Evolutionary conservation across 2,329 filamentous ascomycete species (phyloP).

Genomic region (Penicillium oxalicum): DNA sequence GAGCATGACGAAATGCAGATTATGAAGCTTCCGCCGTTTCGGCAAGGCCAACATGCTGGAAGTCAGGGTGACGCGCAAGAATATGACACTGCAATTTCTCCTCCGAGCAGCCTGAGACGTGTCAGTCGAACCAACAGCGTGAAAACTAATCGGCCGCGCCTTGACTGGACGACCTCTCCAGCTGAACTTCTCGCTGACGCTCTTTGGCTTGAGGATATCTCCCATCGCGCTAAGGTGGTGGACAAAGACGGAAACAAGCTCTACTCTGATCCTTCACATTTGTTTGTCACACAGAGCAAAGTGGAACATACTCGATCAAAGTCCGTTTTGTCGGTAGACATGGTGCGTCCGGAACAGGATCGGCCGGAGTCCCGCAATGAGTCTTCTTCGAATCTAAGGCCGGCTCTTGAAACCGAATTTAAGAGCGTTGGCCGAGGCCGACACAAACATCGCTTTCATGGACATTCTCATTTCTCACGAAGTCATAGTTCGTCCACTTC

Average conservation of each 20-base stretch:
- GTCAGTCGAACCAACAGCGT: slow-evolving; percentile 39
- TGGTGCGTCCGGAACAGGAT: slow-evolving; percentile 9
- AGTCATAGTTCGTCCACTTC: slow-evolving; percentile 48
- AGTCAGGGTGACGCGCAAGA: slow-evolving; percentile 19
- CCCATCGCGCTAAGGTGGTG: slow-evolving; percentile 75
- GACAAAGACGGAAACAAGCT: slow-evolving; percentile 70
- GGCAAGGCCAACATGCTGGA: slow-evolving; percentile 15
- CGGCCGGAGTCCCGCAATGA: slow-evolving; percentile 21
- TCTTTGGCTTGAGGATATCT: slow-evolving; percentile 79
- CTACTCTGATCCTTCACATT: slow-evolving; percentile 38
- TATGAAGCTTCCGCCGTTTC: slow-evolving; percentile 41
- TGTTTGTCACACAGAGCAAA: slow-evolving; percentile 15
- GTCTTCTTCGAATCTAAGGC: slow-evolving; percentile 39
- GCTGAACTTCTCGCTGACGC: slow-evolving; percentile 83
- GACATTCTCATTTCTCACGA: slow-evolving; percentile 51
- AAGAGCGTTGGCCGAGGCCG: slow-evolving; percentile 51
- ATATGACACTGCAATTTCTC: slow-evolving; percentile 25
- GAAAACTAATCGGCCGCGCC: slow-evolving; percentile 65
- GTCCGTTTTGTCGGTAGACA: slow-evolving; percentile 19
- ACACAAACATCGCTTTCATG: slow-evolving; percentile 56
- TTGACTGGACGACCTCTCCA: slow-evolving; percentile 79
- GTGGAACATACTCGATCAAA: slow-evolving; percentile 9
- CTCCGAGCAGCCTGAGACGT: slow-evolving; percentile 40
- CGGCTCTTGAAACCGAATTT: slow-evolving; percentile 32
- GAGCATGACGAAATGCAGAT: slow-evolving; percentile 42